phyloP scores from a whole-genome alignment of 441 rosid species.

The Capsella rubella region DNA sequence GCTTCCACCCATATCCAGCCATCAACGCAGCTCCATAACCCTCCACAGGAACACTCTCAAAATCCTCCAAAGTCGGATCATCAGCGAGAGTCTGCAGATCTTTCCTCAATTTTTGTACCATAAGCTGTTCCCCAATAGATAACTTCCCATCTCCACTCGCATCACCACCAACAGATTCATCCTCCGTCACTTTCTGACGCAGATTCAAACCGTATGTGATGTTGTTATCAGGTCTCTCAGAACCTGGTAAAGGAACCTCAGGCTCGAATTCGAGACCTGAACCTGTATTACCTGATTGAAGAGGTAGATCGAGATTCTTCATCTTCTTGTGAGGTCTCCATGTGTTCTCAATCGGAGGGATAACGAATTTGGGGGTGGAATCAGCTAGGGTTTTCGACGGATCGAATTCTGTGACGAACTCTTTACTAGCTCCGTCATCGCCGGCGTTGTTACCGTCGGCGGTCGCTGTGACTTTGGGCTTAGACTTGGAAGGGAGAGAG shows the following conservation, averaged over 20 bases:
- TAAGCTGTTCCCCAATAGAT: constrained; percentile 46
- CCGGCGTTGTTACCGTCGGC: constrained; percentile 31
- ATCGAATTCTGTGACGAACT: constrained; percentile 79
- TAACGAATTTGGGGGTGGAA: constrained; percentile 46
- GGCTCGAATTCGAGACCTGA: constrained; percentile 60
- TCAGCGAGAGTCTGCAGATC: constrained; percentile 63
- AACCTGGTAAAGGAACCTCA: constrained; percentile 46
- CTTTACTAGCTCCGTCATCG: constrained; percentile 39
- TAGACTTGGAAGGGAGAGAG: constrained; percentile 66
- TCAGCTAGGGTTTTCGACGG: constrained; percentile 56
- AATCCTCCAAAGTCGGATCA: constrained; percentile 66
- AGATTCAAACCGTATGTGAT: constrained; percentile 72
- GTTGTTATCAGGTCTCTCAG: constrained; percentile 31
- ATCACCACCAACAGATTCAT: neutral
- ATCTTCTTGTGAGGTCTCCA: constrained; percentile 74
- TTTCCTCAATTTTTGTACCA: constrained; percentile 52
- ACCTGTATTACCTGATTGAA: constrained; percentile 47
- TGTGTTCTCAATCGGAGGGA: constrained; percentile 73
- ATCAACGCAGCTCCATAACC: constrained; percentile 73
- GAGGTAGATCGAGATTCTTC: constrained; percentile 75
- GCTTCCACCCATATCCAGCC: constrained; percentile 85
- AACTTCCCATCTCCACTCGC: constrained; percentile 13
- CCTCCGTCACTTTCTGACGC: constrained; percentile 45
- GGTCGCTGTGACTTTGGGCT: constrained; percentile 47
- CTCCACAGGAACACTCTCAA: constrained; percentile 75